A percentile compares a stretch with the other conserved stretches of the same genome.
Conservation (phyloP, 495 filamentous ascomycete genomes). For the Talaromyces liani region DNA sequence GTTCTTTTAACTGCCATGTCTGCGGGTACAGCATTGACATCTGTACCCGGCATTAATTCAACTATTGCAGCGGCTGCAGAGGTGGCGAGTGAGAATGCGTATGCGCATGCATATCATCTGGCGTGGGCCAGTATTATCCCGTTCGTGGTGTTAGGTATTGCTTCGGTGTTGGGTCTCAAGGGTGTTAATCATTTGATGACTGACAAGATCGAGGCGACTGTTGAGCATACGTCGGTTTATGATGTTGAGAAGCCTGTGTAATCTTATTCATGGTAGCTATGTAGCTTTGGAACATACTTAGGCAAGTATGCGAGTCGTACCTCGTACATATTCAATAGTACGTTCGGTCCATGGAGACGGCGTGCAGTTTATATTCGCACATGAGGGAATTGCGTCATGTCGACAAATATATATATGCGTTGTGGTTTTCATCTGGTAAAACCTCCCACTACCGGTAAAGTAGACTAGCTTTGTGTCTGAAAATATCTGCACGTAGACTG, state of each 20-base stretch:
- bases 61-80: conserved; percentile 28
- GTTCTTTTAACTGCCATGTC: neutral
- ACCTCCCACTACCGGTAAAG: too few relatives aligned
- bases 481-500: too few relatives aligned
- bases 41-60: conserved; percentile 25
- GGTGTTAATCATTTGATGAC: conserved; percentile 45
- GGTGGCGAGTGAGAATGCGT: conserved; percentile 31
- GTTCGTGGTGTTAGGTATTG: conserved; percentile 43
- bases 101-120: conserved; percentile 36
- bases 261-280: neutral
- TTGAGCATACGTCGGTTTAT: conserved; percentile 21
- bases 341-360: too few relatives aligned
- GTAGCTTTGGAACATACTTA: too few relatives aligned
- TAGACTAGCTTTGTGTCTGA: too few relatives aligned
- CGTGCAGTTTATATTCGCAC: too few relatives aligned
- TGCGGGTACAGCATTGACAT: neutral
- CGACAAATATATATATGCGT: too few relatives aligned
- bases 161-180: conserved; percentile 35
- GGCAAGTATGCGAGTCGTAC: too few relatives aligned
- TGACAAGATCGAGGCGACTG: conserved; percentile 41
- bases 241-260: neutral
- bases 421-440: too few relatives aligned
- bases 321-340: too few relatives aligned
- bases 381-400: too few relatives aligned
- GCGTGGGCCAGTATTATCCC: conserved; percentile 47